Evolutionary conservation across 2,329 filamentous ascomycete genomes (phyloP).

Genomic region (Capronia epimyces): DNA sequence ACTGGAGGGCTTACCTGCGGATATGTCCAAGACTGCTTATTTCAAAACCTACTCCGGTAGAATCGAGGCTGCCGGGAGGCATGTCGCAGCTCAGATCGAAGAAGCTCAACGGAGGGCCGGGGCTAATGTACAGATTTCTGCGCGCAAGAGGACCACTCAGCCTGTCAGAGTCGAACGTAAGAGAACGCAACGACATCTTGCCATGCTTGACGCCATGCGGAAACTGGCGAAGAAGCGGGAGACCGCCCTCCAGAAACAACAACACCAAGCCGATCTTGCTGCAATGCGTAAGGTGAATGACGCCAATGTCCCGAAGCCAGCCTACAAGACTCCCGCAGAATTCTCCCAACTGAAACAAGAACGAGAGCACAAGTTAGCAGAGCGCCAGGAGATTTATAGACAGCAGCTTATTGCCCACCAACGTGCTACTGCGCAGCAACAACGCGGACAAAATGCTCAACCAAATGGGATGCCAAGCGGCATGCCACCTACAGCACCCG

Average conservation of each 20-base stretch:
- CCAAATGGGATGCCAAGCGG: constrained; percentile 46
- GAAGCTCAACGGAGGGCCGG: constrained; percentile 45
- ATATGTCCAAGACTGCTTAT: constrained; percentile 93
- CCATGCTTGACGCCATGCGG: constrained; percentile 87
- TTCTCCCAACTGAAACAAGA: constrained; percentile 88
- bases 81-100: constrained; percentile 54
- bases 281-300: constrained; percentile 73
- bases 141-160: constrained; percentile 63
- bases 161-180: constrained; percentile 82
- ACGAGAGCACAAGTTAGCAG: constrained; percentile 63
- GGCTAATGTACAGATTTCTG: constrained; percentile 48
- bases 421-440: constrained; percentile 45
- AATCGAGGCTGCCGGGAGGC: constrained; percentile 58
- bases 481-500: constrained; percentile 34
- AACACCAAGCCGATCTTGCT: constrained; percentile 69
- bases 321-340: constrained; percentile 73
- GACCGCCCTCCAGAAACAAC: constrained; percentile 75
- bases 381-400: constrained; percentile 55
- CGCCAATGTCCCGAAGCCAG: constrained; percentile 48
- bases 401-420: constrained; percentile 57
- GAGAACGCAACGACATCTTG: constrained; percentile 78
- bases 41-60: constrained; percentile 70
- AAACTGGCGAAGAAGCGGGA: constrained; percentile 94
- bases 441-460: constrained; percentile 41
- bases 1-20: constrained; percentile 80